Conservation (phyloP, 2,329 filamentous ascomycete genomes). For the Botrytis pseudocinerea region DNA sequence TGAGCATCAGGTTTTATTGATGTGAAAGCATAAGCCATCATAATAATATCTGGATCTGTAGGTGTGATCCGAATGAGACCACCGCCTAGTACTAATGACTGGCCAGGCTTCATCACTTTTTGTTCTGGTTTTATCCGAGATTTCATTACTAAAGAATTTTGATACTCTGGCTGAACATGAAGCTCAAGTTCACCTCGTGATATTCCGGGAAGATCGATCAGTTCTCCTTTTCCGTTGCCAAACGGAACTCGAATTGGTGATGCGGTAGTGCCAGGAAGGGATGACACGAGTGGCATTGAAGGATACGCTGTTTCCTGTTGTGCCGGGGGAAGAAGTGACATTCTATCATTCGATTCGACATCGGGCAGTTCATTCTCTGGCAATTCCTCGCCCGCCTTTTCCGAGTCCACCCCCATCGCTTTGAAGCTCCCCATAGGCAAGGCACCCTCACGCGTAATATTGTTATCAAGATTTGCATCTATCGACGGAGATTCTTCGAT, state of each 20-base stretch:
- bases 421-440: not conserved
- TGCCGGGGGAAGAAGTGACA: slow-evolving; percentile 70
- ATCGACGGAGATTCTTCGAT: not conserved
- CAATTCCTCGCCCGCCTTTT: slow-evolving; percentile 24
- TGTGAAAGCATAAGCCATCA: slow-evolving; percentile 86
- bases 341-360: slow-evolving; percentile 30
- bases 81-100: slow-evolving; percentile 75
- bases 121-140: slow-evolving; percentile 73
- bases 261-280: slow-evolving; percentile 88
- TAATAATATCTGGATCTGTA: slow-evolving; percentile 59
- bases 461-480: not conserved
- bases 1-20: slow-evolving; percentile 66
- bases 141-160: slow-evolving; percentile 74
- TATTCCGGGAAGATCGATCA: slow-evolving; percentile 90
- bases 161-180: slow-evolving; percentile 67
- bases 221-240: slow-evolving; percentile 79
- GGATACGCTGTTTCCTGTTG: slow-evolving; percentile 75
- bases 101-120: slow-evolving; percentile 68
- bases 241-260: slow-evolving; percentile 93
- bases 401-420: slow-evolving; percentile 20
- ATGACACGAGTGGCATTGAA: slow-evolving; percentile 80
- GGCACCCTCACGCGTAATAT: not conserved
- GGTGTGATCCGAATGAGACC: slow-evolving; percentile 89
- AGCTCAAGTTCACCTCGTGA: slow-evolving; percentile 70
- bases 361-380: slow-evolving; percentile 22